Evolutionary conservation across 768 basidiomycete genomes (phyloP).

Genomic region (Boletus tomentosulus): DNA sequence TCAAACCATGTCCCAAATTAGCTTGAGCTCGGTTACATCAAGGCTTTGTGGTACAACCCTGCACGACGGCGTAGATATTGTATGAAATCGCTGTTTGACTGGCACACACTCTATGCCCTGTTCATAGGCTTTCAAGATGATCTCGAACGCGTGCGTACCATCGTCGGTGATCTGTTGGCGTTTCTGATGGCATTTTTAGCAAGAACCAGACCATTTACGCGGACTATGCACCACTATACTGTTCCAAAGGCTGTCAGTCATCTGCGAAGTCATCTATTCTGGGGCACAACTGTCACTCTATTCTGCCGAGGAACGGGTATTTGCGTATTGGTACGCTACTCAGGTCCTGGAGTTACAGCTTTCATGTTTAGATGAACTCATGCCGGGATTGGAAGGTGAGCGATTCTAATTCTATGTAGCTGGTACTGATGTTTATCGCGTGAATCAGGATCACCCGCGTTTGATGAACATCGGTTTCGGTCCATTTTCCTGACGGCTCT

Average conservation of each 20-base stretch:
- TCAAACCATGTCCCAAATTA: constrained; percentile 22
- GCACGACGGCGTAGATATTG: constrained; percentile 62
- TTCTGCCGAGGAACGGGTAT: constrained; percentile 57
- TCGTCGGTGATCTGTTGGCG: neutral
- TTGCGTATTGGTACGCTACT: constrained; percentile 73
- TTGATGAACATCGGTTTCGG: constrained; percentile 49
- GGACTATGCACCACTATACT: constrained; percentile 36
- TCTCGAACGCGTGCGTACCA: constrained; percentile 14
- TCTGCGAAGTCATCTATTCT: constrained; percentile 67
- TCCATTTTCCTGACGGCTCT: constrained; percentile 51
- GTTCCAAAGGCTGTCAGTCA: constrained; percentile 53
- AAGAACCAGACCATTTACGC: constrained; percentile 26
- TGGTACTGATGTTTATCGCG: neutral
- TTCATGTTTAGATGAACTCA: constrained; percentile 46
- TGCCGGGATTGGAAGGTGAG: constrained; percentile 38
- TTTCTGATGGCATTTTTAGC: constrained; percentile 14
- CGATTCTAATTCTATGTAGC: constrained; percentile 2
- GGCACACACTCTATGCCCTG: constrained; percentile 60
- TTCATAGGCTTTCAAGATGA: constrained; percentile 26
- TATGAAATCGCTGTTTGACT: constrained; percentile 58
- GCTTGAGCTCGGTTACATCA: constrained; percentile 56
- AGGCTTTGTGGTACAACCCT: constrained; percentile 65
- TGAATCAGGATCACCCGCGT: constrained; percentile 22
- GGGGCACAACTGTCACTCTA: constrained; percentile 79
- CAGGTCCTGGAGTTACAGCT: constrained; percentile 57